A percentile compares a stretch with the other conserved stretches of the same genome.
Conservation (phyloP, 345 rosid genomes). For the Moringa oleifera region DNA sequence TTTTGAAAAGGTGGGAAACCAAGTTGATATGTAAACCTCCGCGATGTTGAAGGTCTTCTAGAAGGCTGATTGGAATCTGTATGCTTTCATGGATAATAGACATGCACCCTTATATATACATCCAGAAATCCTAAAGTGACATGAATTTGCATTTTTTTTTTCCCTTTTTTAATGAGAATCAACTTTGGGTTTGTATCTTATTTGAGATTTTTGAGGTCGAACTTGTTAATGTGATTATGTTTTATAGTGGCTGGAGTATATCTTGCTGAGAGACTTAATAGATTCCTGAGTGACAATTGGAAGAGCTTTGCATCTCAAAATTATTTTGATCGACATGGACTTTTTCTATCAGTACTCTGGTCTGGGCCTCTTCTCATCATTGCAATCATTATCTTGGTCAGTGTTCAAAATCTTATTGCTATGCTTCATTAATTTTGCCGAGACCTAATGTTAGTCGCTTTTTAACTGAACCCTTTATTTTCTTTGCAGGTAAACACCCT, state of each 20-base stretch:
- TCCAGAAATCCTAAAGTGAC: too few relatives aligned
- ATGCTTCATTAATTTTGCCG: background rate
- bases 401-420: slow-evolving; percentile 13
- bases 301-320: slow-evolving; percentile 81
- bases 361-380: slow-evolving; percentile 88
- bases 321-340: slow-evolving; percentile 82
- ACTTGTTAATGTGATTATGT: slow-evolving; percentile 8
- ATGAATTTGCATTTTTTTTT: too few relatives aligned
- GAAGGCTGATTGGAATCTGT: too few relatives aligned
- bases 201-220: background rate
- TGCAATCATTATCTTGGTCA: slow-evolving; percentile 78
- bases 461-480: background rate
- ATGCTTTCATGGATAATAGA: too few relatives aligned
- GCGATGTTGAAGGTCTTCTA: too few relatives aligned
- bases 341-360: slow-evolving; percentile 83
- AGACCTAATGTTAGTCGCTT: background rate
- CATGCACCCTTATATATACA: too few relatives aligned
- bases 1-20: too few relatives aligned
- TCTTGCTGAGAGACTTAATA: slow-evolving; percentile 79
- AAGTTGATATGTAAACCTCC: too few relatives aligned
- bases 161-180: too few relatives aligned
- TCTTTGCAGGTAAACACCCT: slow-evolving; percentile 76
- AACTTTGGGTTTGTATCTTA: slow-evolving; percentile 5
- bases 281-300: slow-evolving; percentile 59
- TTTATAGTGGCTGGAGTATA: slow-evolving; percentile 82